Evolutionary conservation across 1,284 basidiomycete species (phyloP), one percentile per base, ranked within the genome.

Genomic region (Cryptococcus depauperatus): DNA sequence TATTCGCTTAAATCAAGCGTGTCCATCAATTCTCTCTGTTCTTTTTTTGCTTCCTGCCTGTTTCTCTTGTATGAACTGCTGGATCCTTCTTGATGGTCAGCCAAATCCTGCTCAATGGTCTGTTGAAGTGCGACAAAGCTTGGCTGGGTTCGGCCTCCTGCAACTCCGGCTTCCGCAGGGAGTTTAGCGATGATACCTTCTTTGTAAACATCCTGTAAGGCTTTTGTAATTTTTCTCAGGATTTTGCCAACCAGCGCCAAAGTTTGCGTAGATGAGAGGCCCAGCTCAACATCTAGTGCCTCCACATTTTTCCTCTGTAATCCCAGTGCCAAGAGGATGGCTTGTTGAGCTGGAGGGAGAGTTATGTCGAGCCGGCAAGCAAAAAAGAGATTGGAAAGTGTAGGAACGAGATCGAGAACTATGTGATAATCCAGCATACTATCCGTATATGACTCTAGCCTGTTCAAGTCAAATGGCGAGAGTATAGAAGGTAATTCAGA

Each of bases 361-460:
- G 73, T 77, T 22, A 84, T 74, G 16, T 76, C 81, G 52, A 91
- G 73, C 18, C 84, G 78, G 48, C 79, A 77, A 58, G 85, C 80
- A 68, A 98, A 99, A 74, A 86, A 95, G 5, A 97, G 74, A 13
- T 76, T 72, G 1, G 88, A 82, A 28, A 93, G 72, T 0, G 75
- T 77, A 0, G 95, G 92, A 4, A 98, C 75, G 13, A 98, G 76
- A 68, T 99, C 95, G 39, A 98, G 76, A 47, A 98, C 81, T 59
- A 96, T 87, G 65, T 96, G 91, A 64, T 93, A 95, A 69, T 98
- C 95, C 38, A 98, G 77, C 80, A 86, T 83, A 70, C 92, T 95
- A 69, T 93, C 91, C 4, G 89, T 84, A 60, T 98, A 99, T 5
- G 92, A 86, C 56, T 93, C 86, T 28, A 98, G 78, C 2, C 95